Percentiles rank a stretch among this genome's conserved stretches.
Conservation (phyloP, 1,139 yeast genomes). For the Suhomyces terraborum region DNA sequence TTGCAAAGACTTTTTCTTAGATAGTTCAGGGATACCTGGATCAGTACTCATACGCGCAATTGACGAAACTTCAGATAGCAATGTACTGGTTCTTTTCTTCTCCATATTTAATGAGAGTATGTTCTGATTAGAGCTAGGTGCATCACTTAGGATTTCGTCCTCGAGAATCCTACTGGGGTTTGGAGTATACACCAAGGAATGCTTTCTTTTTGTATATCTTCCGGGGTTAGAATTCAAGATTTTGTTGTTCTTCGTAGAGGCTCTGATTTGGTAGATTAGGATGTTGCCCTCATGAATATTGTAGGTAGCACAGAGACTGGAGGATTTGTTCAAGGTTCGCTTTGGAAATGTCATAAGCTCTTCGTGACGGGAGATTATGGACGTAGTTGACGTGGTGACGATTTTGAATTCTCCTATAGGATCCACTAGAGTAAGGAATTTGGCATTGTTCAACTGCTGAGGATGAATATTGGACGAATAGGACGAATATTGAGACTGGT, state of each 20-base stretch:
- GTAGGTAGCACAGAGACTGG: conserved; percentile 55
- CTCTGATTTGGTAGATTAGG: conserved; percentile 53
- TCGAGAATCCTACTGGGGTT: conserved; percentile 47
- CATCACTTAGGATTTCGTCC: conserved; percentile 34
- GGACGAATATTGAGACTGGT: conserved; percentile 23
- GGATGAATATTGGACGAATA: conserved; percentile 20
- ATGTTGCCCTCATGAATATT: conserved; percentile 47
- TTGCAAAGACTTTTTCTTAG: conserved; percentile 22
- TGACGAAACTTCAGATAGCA: conserved; percentile 57
- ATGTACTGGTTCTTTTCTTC: conserved; percentile 54
- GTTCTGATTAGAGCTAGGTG: conserved; percentile 16
- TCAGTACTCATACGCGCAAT: conserved; percentile 63
- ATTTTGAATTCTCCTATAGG: conserved; percentile 70
- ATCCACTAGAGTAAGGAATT: conserved; percentile 64
- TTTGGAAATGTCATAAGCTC: conserved; percentile 54
- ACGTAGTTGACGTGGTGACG: conserved; percentile 69
- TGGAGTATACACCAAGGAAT: conserved; percentile 39
- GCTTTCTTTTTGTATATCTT: conserved; percentile 28
- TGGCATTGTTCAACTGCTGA: conserved; percentile 35
- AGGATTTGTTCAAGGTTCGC: conserved; percentile 31
- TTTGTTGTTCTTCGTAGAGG: conserved; percentile 33
- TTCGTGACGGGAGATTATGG: conserved; percentile 63
- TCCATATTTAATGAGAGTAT: conserved; percentile 45
- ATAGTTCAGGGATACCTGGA: conserved; percentile 32
- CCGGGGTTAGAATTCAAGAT: conserved; percentile 16